Percentiles rank a stretch among this genome's conserved stretches.
phyloP scores from a whole-genome alignment of 2,329 filamentous ascomycete species.

The Colletotrichum sublineola region DNA sequence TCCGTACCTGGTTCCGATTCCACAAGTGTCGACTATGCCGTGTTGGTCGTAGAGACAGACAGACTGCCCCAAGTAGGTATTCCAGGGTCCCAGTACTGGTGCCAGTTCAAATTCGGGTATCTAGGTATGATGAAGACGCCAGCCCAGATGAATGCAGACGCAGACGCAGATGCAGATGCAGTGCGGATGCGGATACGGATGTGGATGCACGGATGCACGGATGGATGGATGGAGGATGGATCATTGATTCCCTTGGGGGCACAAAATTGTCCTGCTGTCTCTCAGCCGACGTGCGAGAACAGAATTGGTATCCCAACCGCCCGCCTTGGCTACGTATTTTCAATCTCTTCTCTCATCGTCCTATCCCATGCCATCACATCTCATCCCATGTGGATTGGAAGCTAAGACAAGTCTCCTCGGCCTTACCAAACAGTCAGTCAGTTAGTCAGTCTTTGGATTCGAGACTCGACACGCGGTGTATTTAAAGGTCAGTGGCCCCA shows the following conservation, averaged over 20 bases:
- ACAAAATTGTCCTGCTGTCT: background rate
- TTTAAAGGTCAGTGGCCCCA: slow-evolving; percentile 18
- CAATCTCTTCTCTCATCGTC: too few relatives aligned
- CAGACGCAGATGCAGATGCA: background rate
- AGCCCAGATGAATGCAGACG: background rate
- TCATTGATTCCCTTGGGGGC: too few relatives aligned
- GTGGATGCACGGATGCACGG: slow-evolving; percentile 2
- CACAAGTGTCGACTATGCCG: background rate
- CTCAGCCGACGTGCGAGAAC: background rate
- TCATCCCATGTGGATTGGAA: background rate
- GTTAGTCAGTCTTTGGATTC: background rate
- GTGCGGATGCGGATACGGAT: background rate
- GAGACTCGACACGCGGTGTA: slow-evolving; percentile 3
- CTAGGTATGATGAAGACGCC: background rate
- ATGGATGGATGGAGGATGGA: too few relatives aligned
- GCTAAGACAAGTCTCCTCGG: background rate
- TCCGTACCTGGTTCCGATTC: background rate
- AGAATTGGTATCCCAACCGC: too few relatives aligned
- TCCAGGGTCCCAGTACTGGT: slow-evolving; percentile 23
- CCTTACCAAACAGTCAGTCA: background rate
- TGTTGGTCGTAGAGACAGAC: slow-evolving; percentile 12
- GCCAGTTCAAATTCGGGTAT: background rate
- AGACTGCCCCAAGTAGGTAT: background rate
- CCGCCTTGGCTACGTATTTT: too few relatives aligned
- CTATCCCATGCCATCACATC: background rate